phyloP scores from a whole-genome alignment of 1,284 basidiomycete genomes.

The Fomitopsis betulina region DNA sequence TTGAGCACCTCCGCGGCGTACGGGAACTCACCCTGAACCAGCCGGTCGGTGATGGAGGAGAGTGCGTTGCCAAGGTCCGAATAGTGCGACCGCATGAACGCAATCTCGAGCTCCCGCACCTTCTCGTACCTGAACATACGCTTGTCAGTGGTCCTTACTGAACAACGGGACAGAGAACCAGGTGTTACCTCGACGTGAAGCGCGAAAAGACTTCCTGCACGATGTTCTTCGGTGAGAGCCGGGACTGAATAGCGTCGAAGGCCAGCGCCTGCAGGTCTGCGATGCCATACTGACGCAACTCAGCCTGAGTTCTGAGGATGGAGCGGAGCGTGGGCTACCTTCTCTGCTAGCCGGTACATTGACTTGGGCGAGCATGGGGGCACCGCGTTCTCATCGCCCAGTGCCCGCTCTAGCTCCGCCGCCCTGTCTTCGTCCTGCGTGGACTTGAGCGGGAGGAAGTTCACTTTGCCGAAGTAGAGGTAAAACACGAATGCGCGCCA shows the following conservation, averaged over 20 bases:
- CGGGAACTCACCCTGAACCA: slow-evolving; percentile 13
- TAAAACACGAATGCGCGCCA: slow-evolving; percentile 20
- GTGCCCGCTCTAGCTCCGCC: slow-evolving; percentile 5
- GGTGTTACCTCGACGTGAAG: slow-evolving; percentile 14
- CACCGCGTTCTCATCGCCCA: slow-evolving; percentile 2
- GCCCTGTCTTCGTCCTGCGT: slow-evolving; percentile 2
- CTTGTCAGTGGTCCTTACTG: background rate
- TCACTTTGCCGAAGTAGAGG: slow-evolving; percentile 19
- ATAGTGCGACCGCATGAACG: slow-evolving; percentile 12
- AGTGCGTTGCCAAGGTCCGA: slow-evolving; percentile 7
- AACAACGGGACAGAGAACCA: background rate
- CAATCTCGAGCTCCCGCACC: slow-evolving; percentile 16
- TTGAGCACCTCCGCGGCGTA: slow-evolving; percentile 13
- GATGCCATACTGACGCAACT: slow-evolving; percentile 8
- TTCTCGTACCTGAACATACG: slow-evolving; percentile 10
- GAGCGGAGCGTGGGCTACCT: slow-evolving; percentile 6
- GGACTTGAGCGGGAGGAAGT: slow-evolving; percentile 19
- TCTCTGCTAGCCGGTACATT: slow-evolving; percentile 23
- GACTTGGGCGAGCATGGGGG: slow-evolving; percentile 24
- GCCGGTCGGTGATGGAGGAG: slow-evolving; percentile 5
- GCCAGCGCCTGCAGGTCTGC: slow-evolving; percentile 13
- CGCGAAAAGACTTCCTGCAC: slow-evolving; percentile 18
- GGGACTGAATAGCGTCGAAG: slow-evolving; percentile 9
- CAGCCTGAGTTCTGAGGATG: background rate
- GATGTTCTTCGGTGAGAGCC: slow-evolving; percentile 13